phyloP scores from a whole-genome alignment of 2,329 filamentous ascomycete genomes.

The Colletotrichum sp. region DNA sequence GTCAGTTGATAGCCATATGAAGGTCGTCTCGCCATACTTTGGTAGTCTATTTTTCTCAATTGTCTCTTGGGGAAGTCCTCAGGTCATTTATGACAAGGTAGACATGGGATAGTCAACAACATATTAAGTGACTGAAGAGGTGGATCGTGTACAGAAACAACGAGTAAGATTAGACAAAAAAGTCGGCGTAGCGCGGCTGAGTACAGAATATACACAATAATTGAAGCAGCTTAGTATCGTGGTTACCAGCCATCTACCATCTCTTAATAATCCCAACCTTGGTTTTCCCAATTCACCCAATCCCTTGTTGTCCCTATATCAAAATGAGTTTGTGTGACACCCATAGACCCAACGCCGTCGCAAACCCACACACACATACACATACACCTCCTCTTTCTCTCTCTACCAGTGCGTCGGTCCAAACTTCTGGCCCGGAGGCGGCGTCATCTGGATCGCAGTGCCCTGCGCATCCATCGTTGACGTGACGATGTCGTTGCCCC shows the following conservation, averaged over 20 bases:
- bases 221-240: background rate
- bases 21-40: too few species aligned
- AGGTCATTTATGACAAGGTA: fast-evolving
- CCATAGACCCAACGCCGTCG: background rate
- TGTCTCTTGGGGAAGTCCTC: fast-evolving
- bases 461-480: constrained; percentile 67
- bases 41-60: fast-evolving
- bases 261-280: background rate
- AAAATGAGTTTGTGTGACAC: background rate
- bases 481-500: constrained; percentile 66
- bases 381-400: background rate
- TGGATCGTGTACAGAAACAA: background rate
- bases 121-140: too few species aligned
- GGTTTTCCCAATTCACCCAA: background rate
- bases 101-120: too few species aligned
- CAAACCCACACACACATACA: background rate
- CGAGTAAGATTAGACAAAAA: background rate
- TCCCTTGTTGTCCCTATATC: background rate
- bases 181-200: background rate
- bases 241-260: background rate
- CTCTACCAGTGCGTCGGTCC: constrained; percentile 62
- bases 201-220: constrained; percentile 12
- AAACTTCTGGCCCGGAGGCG: constrained; percentile 63
- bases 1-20: too few species aligned
- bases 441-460: constrained; percentile 60